Percentiles rank a stretch among this genome's conserved stretches.
Conservation (phyloP, 1,139 yeast genomes). For the Debaryomyces sp. region DNA sequence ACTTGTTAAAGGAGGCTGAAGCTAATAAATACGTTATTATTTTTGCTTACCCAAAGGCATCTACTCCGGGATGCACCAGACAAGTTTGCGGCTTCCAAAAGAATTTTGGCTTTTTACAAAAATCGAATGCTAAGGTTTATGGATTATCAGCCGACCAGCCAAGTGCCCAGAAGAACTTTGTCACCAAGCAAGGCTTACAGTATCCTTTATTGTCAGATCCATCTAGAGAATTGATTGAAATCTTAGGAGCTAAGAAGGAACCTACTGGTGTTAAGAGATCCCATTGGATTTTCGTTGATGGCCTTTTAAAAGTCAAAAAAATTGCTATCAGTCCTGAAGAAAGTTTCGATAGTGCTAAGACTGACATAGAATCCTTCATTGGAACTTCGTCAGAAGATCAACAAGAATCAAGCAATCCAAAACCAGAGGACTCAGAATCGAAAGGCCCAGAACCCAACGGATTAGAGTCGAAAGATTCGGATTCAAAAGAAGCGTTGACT, state of each 20-base stretch:
- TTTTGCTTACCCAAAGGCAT: slow-evolving; percentile 88
- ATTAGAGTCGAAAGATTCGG: slow-evolving; percentile 12
- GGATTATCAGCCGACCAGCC: slow-evolving; percentile 79
- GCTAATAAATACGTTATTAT: slow-evolving; percentile 58
- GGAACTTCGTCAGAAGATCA: slow-evolving; percentile 4
- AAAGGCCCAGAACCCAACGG: not conserved
- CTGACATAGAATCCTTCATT: slow-evolving; percentile 47
- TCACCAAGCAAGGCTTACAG: slow-evolving; percentile 69
- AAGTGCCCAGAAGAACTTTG: slow-evolving; percentile 74
- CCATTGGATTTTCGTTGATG: slow-evolving; percentile 86
- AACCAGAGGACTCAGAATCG: slow-evolving; percentile 13
- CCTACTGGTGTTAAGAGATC: slow-evolving; percentile 83
- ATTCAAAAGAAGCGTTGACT: not conserved
- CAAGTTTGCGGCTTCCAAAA: slow-evolving; percentile 91
- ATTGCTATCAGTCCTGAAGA: slow-evolving; percentile 79
- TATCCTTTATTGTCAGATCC: slow-evolving; percentile 83
- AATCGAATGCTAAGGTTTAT: slow-evolving; percentile 53
- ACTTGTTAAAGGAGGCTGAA: slow-evolving; percentile 49
- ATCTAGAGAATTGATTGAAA: slow-evolving; percentile 62
- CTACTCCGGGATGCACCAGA: slow-evolving; percentile 93
- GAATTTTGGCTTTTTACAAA: slow-evolving; percentile 55
- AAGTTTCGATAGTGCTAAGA: slow-evolving; percentile 65
- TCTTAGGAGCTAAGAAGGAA: slow-evolving; percentile 80
- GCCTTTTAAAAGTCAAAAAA: slow-evolving; percentile 64
- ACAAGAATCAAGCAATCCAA: slow-evolving; percentile 7